Base-by-base conservation (phyloP, 345 rosid genomes). In the Corchorus olitorius region DNA sequence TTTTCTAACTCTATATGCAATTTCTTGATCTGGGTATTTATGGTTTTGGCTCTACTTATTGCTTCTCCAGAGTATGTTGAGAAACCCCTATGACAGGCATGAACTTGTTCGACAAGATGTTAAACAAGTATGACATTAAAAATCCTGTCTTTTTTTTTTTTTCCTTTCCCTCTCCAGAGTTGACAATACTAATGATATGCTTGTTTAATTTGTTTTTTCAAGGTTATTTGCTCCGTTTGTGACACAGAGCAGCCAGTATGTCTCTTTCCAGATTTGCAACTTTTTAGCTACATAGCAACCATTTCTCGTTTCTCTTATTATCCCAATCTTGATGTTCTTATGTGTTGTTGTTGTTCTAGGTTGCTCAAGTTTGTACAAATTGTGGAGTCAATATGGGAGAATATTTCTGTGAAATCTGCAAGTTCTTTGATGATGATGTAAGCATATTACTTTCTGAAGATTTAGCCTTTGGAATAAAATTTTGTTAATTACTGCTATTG, bases 341-440 rank as follows among this genome's bases (percentile, higher is more conserved):
- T 22, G 65, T 53, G 39, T 71, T 63, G 20, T 80, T 53, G 39
- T 71, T 63, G 20, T 80, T 75, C 53, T 84, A 93, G 99, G 92
- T 78, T 78, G 88, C 84, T 77, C 89, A 81, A 86, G 87, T 91
- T 79, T 96, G 99, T 78, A 78, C 95, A 16, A 96, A 96, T 83
- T 96, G 99, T 75, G 99, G 99, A n/a, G 92, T 96, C 83, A 91
- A 86, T 81, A 92, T 96, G 99, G 99, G 98, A 81, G 98, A 91
- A 78, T 96, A 92, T 78, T 93, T 91, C 74, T 96, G 99, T 81
- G 79, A 78, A n/a, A 83, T 89, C 64, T 96, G 99, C 93, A 96
- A 84, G 82, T 96, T 96, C 86, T 96, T 78, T 62, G 99, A 96
- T 75, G 99, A 96, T 77, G 86, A 93, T 89, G 99, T 96, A 87